phyloP scores from a whole-genome alignment of 1,284 basidiomycete genomes.

The Sporisorium graminicola region DNA sequence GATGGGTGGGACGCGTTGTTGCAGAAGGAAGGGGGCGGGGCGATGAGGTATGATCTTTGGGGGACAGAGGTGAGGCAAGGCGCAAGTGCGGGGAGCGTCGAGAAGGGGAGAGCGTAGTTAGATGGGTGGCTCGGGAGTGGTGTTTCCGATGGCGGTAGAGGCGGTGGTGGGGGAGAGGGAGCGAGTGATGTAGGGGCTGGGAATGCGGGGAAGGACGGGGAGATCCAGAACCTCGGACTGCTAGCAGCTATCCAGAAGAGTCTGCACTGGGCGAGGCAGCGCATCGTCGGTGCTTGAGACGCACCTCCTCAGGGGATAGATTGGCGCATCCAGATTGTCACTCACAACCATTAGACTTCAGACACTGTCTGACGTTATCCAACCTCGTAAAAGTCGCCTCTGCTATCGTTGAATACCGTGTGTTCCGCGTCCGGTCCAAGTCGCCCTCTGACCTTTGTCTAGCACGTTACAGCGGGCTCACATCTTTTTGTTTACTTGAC shows the following conservation, averaged over 20 bases:
- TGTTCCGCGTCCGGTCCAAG: too few species aligned
- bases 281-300: conserved; percentile 22
- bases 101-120: neutral
- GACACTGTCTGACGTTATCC: too few species aligned
- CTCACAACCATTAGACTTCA: too few species aligned
- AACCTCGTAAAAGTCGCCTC: too few species aligned
- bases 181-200: neutral
- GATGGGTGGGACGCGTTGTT: conserved; percentile 8
- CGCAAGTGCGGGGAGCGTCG: neutral
- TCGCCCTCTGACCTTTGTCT: too few species aligned
- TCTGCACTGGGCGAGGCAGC: conserved; percentile 37
- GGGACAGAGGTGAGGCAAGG: conserved; percentile 18
- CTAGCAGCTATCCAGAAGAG: conserved; percentile 38
- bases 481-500: too few species aligned
- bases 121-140: conserved; percentile 30
- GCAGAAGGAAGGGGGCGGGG: neutral
- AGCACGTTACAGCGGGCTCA: too few species aligned
- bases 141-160: neutral
- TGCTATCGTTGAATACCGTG: too few species aligned
- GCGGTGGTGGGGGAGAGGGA: neutral
- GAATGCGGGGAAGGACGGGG: neutral
- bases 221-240: conserved; percentile 16
- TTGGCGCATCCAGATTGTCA: neutral
- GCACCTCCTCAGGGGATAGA: too few species aligned
- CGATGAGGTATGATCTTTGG: conserved; percentile 42